These are phyloP conservation scores for Paxillus rubicundulus DNA, from an alignment of 768 basidiomycete genomes.

Conservation along the genomic window DNA sequence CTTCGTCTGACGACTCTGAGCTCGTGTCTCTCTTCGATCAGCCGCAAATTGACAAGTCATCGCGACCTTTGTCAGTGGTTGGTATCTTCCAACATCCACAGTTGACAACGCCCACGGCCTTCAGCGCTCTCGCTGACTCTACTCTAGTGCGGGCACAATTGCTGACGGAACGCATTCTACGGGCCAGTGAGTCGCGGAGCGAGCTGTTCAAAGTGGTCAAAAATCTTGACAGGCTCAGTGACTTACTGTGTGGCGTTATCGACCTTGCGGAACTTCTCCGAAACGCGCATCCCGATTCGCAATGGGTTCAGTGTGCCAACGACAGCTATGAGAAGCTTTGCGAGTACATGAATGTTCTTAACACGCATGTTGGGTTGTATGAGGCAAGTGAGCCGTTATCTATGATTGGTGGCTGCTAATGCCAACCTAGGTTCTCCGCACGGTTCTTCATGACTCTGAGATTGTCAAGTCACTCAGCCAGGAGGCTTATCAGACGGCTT, in stretches of 20 bases:
- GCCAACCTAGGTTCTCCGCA: slow-evolving; percentile 58
- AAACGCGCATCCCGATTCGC: slow-evolving; percentile 85
- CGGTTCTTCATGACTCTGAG: slow-evolving; percentile 63
- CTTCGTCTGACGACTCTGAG: slow-evolving; percentile 62
- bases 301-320: slow-evolving; percentile 84
- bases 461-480: slow-evolving; percentile 64
- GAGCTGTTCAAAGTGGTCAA: slow-evolving; percentile 89
- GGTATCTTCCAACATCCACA: slow-evolving; percentile 85
- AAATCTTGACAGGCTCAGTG: slow-evolving; percentile 94
- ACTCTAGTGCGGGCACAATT: slow-evolving; percentile 79
- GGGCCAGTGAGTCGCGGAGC: slow-evolving; percentile 63
- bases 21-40: slow-evolving; percentile 73
- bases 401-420: slow-evolving; percentile 16
- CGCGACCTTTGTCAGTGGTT: slow-evolving; percentile 50
- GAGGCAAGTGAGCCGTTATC: slow-evolving; percentile 53
- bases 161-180: slow-evolving; percentile 80
- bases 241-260: slow-evolving; percentile 93
- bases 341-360: slow-evolving; percentile 96
- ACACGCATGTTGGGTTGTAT: slow-evolving; percentile 89
- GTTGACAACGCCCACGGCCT: slow-evolving; percentile 65
- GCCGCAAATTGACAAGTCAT: slow-evolving; percentile 40
- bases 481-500: slow-evolving; percentile 82
- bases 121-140: slow-evolving; percentile 71
- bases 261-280: slow-evolving; percentile 93
- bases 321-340: slow-evolving; percentile 87